Evolutionary conservation across 257 asterid species (phyloP), one percentile per base, ranked within the genome.

Genomic region (Avicennia marina): DNA sequence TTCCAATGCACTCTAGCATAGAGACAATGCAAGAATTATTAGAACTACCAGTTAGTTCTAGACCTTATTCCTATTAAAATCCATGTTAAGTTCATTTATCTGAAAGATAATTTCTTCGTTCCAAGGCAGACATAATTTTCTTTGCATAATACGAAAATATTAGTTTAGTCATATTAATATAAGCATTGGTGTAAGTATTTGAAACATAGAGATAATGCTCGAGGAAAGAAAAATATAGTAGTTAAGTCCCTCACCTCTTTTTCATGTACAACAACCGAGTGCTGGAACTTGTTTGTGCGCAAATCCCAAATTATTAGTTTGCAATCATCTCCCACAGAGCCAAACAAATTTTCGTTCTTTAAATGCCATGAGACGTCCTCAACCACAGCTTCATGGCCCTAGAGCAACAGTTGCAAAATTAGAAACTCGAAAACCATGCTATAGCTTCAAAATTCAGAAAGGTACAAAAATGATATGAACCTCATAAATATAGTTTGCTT

Each of bases 271-370:
- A 67, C 62, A 65, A 76, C 79, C 0, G 95, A 81, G 53, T 78
- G 80, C 29, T 86, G 97, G 68, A 81, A 78, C 74, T 75, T 86
- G 78, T 86, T 89, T 39, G 95, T 80, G 61, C 97, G 87, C 17
- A 79, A 64, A 73, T 93, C 99, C 99, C 99, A 93, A 41, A 93
- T 78, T 47, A 93, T 73, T 67, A 89, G 84, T 68, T 75, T 84
- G 71, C 96, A 63, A 74, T 93, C 98, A 78, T 93, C 99, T 67
- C 99, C 96, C 2, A 93, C 99, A 20, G 97, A 93, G 39, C 99
- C 97, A 69, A 89, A 93, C 60, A 89, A 43, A 40, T 75, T 78
- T 57, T 84, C 91, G 59, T 86, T 73, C 87, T 86, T 86, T 22
- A 64, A 41, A 72, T 89, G 97, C 97, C 99, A 93, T 6, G 94